Base-by-base conservation (phyloP, 768 basidiomycete genomes). In the Inosperma sp. region DNA sequence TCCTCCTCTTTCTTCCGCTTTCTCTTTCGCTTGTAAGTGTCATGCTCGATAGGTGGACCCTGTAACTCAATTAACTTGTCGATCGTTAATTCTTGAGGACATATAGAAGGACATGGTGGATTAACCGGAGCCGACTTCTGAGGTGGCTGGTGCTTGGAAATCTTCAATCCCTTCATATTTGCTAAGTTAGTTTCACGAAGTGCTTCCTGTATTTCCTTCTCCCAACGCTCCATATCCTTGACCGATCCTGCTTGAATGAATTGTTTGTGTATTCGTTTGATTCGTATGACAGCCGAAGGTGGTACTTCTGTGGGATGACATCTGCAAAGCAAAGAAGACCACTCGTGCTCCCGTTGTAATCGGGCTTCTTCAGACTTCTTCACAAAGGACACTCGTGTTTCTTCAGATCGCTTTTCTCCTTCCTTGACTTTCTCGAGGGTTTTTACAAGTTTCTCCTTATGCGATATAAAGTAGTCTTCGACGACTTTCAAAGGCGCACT, bases 321-420 rank as follows among this genome's bases (percentile, higher is more conserved):
- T 14, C 68, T 71, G 29, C 59, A 53, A 6, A 93, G 64, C 45
- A 92, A 66, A 3, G 61, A 66, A 2, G 77, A 74, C 88, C 88
- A 93, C 51, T 82, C 83, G 27, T 67, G 68, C 62, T 86, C 83
- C 52, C 84, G 75, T 49, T 78, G 74, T 8, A 62, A 60, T 35
- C 74, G 76, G 0, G 82, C 80, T 50, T 84, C 82, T 19, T 81
- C 79, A 3, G 81, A 84, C 65, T 84, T 90, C 62, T 73, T 75
- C 2, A 73, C 82, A 3, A 88, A 66, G 4, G 74, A 68, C 2
- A 75, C 73, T 56, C 80, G 79, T 16, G 57, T 52, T 4, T 72
- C 73, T 50, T 79, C 76, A 5, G 68, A 67, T 12, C 67, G 63
- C 30, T 71, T 66, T 56, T 65, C 68, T 58, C 59, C 71, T 49